Evolutionary conservation across 1,139 yeast species (phyloP).

Genomic region (Pneumocystis carinii): DNA sequence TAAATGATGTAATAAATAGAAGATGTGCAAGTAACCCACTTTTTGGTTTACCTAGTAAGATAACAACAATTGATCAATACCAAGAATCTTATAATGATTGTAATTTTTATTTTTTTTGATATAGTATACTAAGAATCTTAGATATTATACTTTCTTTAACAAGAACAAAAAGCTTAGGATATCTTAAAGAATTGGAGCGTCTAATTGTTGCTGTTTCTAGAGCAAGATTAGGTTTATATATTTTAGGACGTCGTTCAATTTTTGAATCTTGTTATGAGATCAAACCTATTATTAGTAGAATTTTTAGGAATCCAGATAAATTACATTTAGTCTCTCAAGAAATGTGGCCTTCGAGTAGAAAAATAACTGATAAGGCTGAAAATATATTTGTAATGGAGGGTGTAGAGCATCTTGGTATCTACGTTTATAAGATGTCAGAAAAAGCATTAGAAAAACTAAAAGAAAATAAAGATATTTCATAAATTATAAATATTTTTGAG

Average conservation of each 20-base stretch:
- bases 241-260: constrained; percentile 21
- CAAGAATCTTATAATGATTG: constrained; percentile 21
- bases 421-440: constrained; percentile 27
- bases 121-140: not conserved
- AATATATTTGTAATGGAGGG: constrained; percentile 22
- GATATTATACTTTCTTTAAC: constrained; percentile 24
- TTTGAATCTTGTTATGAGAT: constrained; percentile 11
- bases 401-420: constrained; percentile 26
- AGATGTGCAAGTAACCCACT: constrained; percentile 18
- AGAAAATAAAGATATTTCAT: not conserved
- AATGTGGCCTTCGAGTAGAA: constrained; percentile 20
- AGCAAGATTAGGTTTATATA: constrained; percentile 25
- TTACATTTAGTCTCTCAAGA: constrained; percentile 25
- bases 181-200: constrained; percentile 18
- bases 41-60: constrained; percentile 23
- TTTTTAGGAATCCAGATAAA: constrained; percentile 13
- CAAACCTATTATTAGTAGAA: constrained; percentile 10
- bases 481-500: not conserved
- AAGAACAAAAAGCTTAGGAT: constrained; percentile 17
- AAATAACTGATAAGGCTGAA: constrained; percentile 11
- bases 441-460: constrained; percentile 16
- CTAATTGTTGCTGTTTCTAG: constrained; percentile 23
- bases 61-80: constrained; percentile 21
- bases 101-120: not conserved
- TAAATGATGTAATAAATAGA: constrained; percentile 20